phyloP scores from a whole-genome alignment of 352 stramenopile species.

The Phytophthora europaea region DNA sequence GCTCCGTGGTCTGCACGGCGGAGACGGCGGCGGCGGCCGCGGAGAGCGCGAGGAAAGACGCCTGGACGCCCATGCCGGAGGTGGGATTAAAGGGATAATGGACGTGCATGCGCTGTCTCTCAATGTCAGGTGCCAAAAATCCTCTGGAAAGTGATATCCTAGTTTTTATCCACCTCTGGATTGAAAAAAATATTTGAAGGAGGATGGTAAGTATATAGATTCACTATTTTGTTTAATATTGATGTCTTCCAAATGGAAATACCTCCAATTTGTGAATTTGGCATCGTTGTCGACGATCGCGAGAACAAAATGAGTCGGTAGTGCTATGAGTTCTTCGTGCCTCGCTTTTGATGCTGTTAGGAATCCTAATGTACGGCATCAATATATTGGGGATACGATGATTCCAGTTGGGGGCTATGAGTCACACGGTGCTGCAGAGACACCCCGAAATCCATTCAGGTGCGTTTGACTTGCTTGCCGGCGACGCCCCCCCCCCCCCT shows the following conservation, averaged over 20 bases:
- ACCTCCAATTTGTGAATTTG: not conserved
- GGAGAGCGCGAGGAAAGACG: conserved; percentile 35
- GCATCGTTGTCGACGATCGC: not conserved
- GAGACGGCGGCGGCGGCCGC: conserved; percentile 5
- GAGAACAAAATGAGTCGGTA: not conserved
- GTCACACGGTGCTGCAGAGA: conserved; percentile 12
- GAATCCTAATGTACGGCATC: not conserved
- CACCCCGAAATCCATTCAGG: conserved; percentile 5
- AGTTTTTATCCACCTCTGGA: not conserved
- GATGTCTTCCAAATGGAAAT: not conserved
- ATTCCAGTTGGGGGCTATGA: not conserved
- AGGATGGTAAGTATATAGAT: not conserved
- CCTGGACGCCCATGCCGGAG: conserved; percentile 25
- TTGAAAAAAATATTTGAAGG: not conserved
- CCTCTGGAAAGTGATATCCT: not conserved
- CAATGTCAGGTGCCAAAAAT: not conserved
- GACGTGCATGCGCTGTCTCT: conserved; percentile 31
- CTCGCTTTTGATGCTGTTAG: not conserved
- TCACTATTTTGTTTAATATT: not conserved
- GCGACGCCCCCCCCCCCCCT: too few species aligned
- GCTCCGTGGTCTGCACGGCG: conserved; percentile 15
- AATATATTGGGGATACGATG: not conserved
- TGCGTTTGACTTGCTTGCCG: not conserved
- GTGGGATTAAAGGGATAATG: not conserved
- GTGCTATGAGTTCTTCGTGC: not conserved